These are phyloP conservation scores for Chaetomium globosum DNA, from an alignment of 2,329 filamentous ascomycete genomes.

Conservation along the genomic window DNA sequence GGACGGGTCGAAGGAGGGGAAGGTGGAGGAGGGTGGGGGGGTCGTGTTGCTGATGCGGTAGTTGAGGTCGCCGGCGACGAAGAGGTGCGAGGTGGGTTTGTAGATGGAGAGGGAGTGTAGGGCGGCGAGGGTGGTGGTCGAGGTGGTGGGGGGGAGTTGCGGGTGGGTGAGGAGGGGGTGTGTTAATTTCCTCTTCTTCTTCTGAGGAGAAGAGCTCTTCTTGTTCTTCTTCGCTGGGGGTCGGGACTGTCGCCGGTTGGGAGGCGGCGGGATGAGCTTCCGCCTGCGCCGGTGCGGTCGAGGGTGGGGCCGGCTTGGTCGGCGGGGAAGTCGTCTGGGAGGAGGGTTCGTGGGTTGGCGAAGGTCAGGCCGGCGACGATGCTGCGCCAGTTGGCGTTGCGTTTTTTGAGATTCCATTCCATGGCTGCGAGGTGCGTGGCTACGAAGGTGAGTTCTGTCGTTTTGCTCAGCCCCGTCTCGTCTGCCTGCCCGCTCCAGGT, in stretches of 20 bases:
- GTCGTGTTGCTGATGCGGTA: constrained; percentile 77
- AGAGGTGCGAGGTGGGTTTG: constrained; percentile 73
- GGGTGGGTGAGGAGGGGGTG: constrained; percentile 26
- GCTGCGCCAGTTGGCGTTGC: constrained; percentile 86
- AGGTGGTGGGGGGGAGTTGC: neutral
- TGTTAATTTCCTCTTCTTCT: constrained; percentile 3
- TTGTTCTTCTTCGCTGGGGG: constrained; percentile 31
- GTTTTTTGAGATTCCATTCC: constrained; percentile 72
- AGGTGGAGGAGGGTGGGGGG: constrained; percentile 64
- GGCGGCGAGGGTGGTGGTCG: constrained; percentile 26
- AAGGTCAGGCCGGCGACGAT: constrained; percentile 84
- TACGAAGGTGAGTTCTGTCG: constrained; percentile 77
- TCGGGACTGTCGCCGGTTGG: constrained; percentile 23
- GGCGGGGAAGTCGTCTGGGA: constrained; percentile 36
- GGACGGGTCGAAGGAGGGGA: constrained; percentile 61
- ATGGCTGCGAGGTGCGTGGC: constrained; percentile 86
- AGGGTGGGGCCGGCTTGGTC: constrained; percentile 14
- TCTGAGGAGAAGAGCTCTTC: neutral
- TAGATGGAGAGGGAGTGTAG: constrained; percentile 70
- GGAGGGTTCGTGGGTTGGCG: constrained; percentile 52
- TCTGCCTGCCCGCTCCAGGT: constrained; percentile 54
- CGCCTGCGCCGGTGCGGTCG: constrained; percentile 33
- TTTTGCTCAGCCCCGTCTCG: constrained; percentile 39
- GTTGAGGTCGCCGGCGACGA: constrained; percentile 90
- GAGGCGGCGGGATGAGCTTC: constrained; percentile 11